A percentile compares a stretch with the other conserved stretches of the same genome.
phyloP scores from a whole-genome alignment of 2,329 filamentous ascomycete genomes.

The Blastomyces gilchristii region DNA sequence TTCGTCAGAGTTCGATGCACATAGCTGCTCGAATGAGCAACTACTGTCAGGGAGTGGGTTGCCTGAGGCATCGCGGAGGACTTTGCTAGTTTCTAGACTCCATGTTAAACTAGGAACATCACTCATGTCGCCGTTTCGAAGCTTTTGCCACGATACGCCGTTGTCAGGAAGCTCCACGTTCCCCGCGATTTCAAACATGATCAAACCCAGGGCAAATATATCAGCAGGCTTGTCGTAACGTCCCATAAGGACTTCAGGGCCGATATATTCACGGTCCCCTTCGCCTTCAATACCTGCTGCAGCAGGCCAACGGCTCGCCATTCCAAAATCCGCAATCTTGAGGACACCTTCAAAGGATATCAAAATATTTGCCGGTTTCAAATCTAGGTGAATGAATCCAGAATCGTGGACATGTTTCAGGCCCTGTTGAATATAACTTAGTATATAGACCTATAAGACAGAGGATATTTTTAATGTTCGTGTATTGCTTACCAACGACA shows the following conservation, averaged over 20 bases:
- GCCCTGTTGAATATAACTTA: conserved; percentile 47
- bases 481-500: conserved; percentile 57
- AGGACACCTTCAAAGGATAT: conserved; percentile 56
- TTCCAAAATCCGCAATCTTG: conserved; percentile 58
- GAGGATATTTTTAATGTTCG: not conserved
- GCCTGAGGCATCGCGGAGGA: conserved; percentile 64
- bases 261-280: conserved; percentile 93
- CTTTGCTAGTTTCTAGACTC: conserved; percentile 57
- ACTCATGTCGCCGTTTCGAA: conserved; percentile 80
- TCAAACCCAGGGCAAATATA: conserved; percentile 86
- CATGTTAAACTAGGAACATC: conserved; percentile 81
- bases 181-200: conserved; percentile 86
- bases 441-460: conserved; percentile 8
- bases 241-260: conserved; percentile 79
- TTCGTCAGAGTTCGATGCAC: conserved; percentile 25
- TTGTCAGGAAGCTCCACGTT: conserved; percentile 93
- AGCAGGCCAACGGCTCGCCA: conserved; percentile 70
- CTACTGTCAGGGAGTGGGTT: conserved; percentile 47
- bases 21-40: conserved; percentile 36
- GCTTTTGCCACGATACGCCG: conserved; percentile 77
- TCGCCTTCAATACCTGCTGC: conserved; percentile 72
- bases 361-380: conserved; percentile 57
- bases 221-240: conserved; percentile 84
- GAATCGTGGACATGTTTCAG: conserved; percentile 81
- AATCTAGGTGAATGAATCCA: conserved; percentile 63